Percentiles rank a stretch among this genome's conserved stretches.
Evolutionary conservation across 768 basidiomycete genomes (phyloP).

Genomic region (Hirschioporus abietinus): DNA sequence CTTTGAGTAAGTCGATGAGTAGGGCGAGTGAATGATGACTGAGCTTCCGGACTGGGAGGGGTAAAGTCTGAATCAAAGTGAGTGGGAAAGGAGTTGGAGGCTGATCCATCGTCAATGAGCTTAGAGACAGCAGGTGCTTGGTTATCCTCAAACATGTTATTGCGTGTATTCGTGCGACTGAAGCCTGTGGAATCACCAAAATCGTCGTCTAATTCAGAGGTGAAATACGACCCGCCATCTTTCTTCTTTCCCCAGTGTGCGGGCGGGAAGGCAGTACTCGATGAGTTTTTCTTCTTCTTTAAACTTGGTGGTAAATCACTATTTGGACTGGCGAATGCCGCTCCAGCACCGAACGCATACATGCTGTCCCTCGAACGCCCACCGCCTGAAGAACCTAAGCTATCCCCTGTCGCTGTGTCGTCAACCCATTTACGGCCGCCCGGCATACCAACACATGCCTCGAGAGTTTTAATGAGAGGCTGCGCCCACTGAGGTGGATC

Average conservation of each 20-base stretch:
- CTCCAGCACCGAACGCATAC: constrained; percentile 49
- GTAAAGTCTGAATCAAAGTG: constrained; percentile 41
- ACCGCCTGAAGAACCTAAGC: neutral
- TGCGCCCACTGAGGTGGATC: constrained; percentile 75
- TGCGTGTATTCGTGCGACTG: neutral
- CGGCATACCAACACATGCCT: constrained; percentile 65
- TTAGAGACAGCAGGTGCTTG: neutral
- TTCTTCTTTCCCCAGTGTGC: constrained; percentile 50
- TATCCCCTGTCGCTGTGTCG: constrained; percentile 36
- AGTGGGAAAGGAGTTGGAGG: constrained; percentile 17
- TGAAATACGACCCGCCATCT: constrained; percentile 54
- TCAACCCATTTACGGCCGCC: constrained; percentile 63
- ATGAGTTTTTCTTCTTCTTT: constrained; percentile 41
- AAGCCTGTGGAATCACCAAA: constrained; percentile 1
- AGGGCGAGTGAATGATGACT: constrained; percentile 13
- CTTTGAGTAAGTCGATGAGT: constrained; percentile 3
- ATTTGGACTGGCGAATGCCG: neutral
- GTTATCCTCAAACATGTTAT: neutral
- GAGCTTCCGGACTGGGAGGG: constrained; percentile 20
- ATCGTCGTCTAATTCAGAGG: constrained; percentile 20
- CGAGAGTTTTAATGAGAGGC: constrained; percentile 68
- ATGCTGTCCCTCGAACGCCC: constrained; percentile 11
- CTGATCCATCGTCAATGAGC: neutral
- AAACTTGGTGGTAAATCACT: constrained; percentile 27
- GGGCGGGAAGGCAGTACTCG: constrained; percentile 52